Evolutionary conservation across 352 stramenopile genomes (phyloP), one percentile per base, ranked within the genome.

Genomic region (Pythium diclinum): DNA sequence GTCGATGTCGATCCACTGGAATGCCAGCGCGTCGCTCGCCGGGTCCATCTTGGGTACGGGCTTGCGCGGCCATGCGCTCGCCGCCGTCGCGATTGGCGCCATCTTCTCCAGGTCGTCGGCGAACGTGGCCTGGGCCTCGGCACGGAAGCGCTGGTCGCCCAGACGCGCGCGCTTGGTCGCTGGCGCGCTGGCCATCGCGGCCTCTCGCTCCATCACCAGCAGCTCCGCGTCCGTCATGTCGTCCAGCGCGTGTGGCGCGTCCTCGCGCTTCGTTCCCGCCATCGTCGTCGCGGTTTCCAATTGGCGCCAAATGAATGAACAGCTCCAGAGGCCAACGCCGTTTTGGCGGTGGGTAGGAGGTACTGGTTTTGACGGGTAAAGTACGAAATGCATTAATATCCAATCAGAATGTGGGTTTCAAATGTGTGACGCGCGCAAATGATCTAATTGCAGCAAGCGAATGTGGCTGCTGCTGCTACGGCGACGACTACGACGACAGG

Each of bases 1-100:
- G 77, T 99, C 97, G 59, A 99, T 98, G 70, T 99, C 97, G 53
- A 99, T 91, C 97, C 97, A 99, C 78, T 99, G 96, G 62, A 99
- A 92, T 6, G 79, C 69, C 40, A 92, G 54, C 13, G 71, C 63
- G 52, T 84, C 73, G 46, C 56, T 46, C 10, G 25, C 33, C 10
- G 81, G 71, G 48, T 91, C 69, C 25, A 87, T 32, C 13, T 68
- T 56, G 3, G 34, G 51, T 55, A 89, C 49, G 6, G 76, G 61
- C 53, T 75, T 79, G 36, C 85, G 82, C 42, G 75, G 79, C 85
- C 82, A 92, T 59, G 83, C 67, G 38, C 68, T 87, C 61, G 82
- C 82, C 54, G 86, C 77, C 8, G 79, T 89, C 11, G 78, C 73
- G 30, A 89, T 78, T 8, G 80, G 79, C 48, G 69, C 75, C 80